Conservation (phyloP, 192 early-diverging fungal species). For the Backusella circina region DNA sequence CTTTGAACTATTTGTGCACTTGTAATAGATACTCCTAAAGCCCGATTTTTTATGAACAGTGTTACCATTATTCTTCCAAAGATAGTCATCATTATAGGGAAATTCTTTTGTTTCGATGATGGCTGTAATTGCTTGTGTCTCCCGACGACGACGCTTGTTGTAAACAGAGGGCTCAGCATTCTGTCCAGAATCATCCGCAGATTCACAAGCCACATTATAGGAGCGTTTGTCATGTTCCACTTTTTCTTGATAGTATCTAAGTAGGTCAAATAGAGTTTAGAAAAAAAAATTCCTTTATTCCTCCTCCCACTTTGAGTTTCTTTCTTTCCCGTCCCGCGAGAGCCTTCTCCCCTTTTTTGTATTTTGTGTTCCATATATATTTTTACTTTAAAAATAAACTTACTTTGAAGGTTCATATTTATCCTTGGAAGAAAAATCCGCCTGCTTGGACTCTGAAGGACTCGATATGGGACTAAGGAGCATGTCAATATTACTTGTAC, state of each 20-base stretch:
- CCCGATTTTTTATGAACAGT: constrained; percentile 35
- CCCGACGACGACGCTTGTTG: constrained; percentile 47
- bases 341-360: neutral
- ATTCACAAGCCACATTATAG: neutral
- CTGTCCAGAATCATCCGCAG: neutral
- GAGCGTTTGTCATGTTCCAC: neutral
- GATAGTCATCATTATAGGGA: constrained; percentile 31
- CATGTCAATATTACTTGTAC: constrained; percentile 11
- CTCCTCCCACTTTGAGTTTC: neutral
- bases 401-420: neutral
- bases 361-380: too few relatives aligned
- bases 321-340: neutral
- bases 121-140: constrained; percentile 54
- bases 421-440: neutral
- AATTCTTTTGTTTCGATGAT: constrained; percentile 45
- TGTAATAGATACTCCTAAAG: constrained; percentile 35
- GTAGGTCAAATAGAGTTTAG: neutral
- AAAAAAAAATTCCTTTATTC: neutral
- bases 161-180: neutral
- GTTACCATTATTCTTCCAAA: constrained; percentile 39
- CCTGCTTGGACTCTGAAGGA: neutral
- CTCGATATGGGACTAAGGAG: neutral
- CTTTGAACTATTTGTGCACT: constrained; percentile 34
- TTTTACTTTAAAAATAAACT: too few relatives aligned
- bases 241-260: neutral